Evolutionary conservation across 352 stramenopile species (phyloP).

Genomic region (Phytophthora citricola): DNA sequence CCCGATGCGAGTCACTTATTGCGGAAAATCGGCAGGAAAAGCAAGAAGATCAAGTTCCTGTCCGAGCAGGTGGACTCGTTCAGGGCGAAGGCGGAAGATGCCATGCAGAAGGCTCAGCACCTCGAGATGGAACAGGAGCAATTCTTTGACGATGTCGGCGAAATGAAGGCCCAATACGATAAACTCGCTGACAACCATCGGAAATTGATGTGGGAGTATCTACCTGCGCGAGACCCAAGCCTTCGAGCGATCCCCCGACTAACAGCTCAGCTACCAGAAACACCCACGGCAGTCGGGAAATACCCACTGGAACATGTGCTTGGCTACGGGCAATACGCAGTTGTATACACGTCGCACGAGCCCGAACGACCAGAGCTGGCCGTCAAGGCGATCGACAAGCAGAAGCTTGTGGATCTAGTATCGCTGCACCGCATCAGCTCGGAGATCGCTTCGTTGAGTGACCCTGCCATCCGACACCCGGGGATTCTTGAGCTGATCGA

Average conservation of each 20-base stretch:
- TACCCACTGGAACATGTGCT: constrained; percentile 79
- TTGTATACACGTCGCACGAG: constrained; percentile 61
- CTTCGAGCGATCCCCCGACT: constrained; percentile 67
- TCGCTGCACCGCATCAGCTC: constrained; percentile 79
- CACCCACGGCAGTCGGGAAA: constrained; percentile 54
- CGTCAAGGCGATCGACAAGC: constrained; percentile 89
- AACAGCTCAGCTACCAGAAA: constrained; percentile 53
- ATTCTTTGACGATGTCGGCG: constrained; percentile 77
- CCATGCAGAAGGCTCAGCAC: constrained; percentile 67
- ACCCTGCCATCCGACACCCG: constrained; percentile 58
- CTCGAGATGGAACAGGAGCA: constrained; percentile 89
- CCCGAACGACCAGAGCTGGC: constrained; percentile 47
- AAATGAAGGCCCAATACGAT: constrained; percentile 80
- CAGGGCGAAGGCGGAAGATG: constrained; percentile 47
- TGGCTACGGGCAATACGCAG: constrained; percentile 87
- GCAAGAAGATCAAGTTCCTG: constrained; percentile 64
- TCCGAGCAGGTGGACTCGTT: constrained; percentile 48
- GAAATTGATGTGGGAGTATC: constrained; percentile 82
- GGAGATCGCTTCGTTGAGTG: constrained; percentile 82
- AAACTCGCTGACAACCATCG: constrained; percentile 65
- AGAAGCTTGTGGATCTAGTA: constrained; percentile 76
- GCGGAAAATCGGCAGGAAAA: constrained; percentile 42
- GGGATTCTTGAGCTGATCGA: constrained; percentile 75
- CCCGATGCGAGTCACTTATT: constrained; percentile 21
- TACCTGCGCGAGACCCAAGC: constrained; percentile 58